Evolutionary conservation across 768 basidiomycete species (phyloP), one percentile per base, ranked within the genome.

Genomic region (Exsudoporus frostii): DNA sequence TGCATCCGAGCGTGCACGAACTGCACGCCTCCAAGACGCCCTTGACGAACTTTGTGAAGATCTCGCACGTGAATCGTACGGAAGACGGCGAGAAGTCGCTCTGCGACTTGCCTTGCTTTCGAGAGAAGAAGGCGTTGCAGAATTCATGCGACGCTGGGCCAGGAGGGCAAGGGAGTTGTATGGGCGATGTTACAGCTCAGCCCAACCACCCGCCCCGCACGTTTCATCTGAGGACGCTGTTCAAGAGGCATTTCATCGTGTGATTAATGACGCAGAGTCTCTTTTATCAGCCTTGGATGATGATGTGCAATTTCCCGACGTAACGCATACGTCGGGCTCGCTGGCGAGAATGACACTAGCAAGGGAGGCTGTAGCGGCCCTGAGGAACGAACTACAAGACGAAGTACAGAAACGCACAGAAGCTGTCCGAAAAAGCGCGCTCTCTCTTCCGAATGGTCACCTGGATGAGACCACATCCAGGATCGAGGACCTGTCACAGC

Each of bases 31-130:
- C n/a, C 80, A 85, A 6, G 64, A 65, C 27, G 80, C 80, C 1
- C 70, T 92, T 17, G 88, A 90, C 54, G 84, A 88, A 40, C 71
- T 90, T 0, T 84, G 85, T 0, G 81, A 83, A 34, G 86, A 90
- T 48, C 73, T 89, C 29, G 77, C 84, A 33, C 81, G 84, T 27
- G 90, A 91, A 64, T 75, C 79, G 0, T 88, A 82, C 53, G 90
- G 88, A 3, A 79, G 90, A 17, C 73, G 90, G 22, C 74, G 86
- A 32, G 90, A 93, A 61, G 79, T 90, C 1, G 74, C 79, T 0
- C 62, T 90, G 25, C 72, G 90, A 11, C 79, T 92, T 3, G 74
- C 77, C 1, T 72, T 89, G 59, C 71, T 85, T 2, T 76, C 76
- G 0, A 71, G 87, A n/a, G 89, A 91, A 61, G 87, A 89, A 62